phyloP scores from a whole-genome alignment of 176 grass and related monocot species.

The Carex littledalei region DNA sequence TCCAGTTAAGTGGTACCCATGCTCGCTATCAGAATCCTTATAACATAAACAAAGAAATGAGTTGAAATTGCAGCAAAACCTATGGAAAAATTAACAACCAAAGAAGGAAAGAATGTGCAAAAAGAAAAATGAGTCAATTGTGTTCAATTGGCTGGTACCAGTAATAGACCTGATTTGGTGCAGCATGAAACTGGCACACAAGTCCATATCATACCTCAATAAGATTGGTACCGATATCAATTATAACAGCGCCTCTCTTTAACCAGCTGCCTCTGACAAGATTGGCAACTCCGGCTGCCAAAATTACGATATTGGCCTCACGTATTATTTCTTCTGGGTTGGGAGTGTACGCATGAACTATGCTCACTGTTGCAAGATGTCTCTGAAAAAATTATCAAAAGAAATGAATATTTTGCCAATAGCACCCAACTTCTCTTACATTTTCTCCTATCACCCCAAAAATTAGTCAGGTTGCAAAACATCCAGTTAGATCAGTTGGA shows the following conservation, averaged over 20 bases:
- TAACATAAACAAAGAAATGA: conserved; percentile 8
- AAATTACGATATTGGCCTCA: conserved; percentile 83
- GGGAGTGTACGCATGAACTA: conserved; percentile 54
- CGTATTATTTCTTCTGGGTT: conserved; percentile 27
- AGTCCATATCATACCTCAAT: conserved; percentile 47
- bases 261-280: conserved; percentile 86
- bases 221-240: conserved; percentile 91
- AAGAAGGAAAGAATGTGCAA: not conserved
- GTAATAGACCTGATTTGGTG: not conserved
- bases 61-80: not conserved
- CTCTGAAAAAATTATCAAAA: conserved; percentile 42
- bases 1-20: conserved; percentile 67
- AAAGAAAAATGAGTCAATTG: not conserved
- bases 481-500: not conserved
- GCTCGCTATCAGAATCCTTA: conserved; percentile 61
- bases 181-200: not conserved
- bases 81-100: not conserved
- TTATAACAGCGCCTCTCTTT: conserved; percentile 72
- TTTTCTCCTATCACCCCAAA: not conserved
- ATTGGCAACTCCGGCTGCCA: conserved; percentile 79
- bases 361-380: conserved; percentile 85
- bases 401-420: not conserved
- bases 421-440: not conserved
- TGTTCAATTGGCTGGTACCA: no score
- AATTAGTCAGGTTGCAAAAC: not conserved